Conservation (phyloP, 164 flowering plant genomes). For the Warburgia ugandensis region DNA sequence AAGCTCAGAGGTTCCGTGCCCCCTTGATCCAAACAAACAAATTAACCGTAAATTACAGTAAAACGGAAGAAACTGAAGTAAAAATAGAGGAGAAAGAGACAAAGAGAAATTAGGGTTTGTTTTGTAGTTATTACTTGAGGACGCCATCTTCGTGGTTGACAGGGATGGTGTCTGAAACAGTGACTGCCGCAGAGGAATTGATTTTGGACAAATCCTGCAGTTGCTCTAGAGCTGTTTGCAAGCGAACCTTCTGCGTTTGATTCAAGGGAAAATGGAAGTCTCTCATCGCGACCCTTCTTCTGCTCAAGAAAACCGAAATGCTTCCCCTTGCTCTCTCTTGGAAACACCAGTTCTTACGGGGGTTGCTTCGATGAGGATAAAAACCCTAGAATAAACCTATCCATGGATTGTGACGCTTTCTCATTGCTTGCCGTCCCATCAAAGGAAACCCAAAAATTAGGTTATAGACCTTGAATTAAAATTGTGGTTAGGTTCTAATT, state of each 20-base stretch:
- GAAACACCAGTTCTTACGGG: too few relatives aligned
- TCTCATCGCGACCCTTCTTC: too few relatives aligned
- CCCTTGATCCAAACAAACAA: slow-evolving; percentile 36
- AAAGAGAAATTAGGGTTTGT: background rate
- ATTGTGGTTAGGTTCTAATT: too few relatives aligned
- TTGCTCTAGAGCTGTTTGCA: slow-evolving; percentile 55
- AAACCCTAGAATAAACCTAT: too few relatives aligned
- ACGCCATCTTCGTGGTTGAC: slow-evolving; percentile 75
- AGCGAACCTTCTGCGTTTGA: slow-evolving; percentile 74
- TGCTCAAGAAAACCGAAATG: too few relatives aligned
- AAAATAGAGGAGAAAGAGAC: background rate
- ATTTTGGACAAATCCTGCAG: slow-evolving; percentile 52
- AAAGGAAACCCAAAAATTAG: too few relatives aligned
- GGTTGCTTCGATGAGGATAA: too few relatives aligned
- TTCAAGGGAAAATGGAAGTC: slow-evolving; percentile 50
- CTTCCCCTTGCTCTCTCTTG: too few relatives aligned
- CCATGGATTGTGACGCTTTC: too few relatives aligned
- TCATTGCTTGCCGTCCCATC: too few relatives aligned
- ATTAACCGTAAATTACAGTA: background rate
- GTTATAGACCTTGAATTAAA: too few relatives aligned
- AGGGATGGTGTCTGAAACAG: slow-evolving; percentile 75
- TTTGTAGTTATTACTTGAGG: slow-evolving; percentile 57
- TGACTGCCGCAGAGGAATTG: slow-evolving; percentile 54
- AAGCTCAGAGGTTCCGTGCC: slow-evolving; percentile 83
- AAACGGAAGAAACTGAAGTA: background rate